Percentiles rank a stretch among this genome's conserved stretches.
These are phyloP conservation scores for Pythium brassicae DNA, from an alignment of 352 stramenopile species.

Conservation along the genomic window DNA sequence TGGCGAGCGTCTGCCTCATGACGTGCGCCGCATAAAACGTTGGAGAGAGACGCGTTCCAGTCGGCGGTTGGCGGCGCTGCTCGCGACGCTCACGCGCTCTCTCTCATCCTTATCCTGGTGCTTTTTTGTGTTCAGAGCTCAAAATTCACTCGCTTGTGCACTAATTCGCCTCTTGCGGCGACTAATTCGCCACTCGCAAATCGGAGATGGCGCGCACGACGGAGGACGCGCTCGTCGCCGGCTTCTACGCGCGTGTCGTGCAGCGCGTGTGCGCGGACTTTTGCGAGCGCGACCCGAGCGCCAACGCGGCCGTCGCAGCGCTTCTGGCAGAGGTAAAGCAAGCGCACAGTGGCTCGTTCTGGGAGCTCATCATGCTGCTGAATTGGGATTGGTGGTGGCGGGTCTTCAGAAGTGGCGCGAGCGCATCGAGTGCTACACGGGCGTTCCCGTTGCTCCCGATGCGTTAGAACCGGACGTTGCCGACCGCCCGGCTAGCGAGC, in stretches of 20 bases:
- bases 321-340: slow-evolving; percentile 10
- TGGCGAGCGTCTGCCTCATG: too few relatives aligned
- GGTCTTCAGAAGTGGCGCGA: slow-evolving; percentile 2
- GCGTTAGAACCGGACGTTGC: not conserved
- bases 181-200: not conserved
- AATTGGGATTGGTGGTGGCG: not conserved
- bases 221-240: slow-evolving; percentile 24
- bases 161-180: too few relatives aligned
- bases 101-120: too few relatives aligned
- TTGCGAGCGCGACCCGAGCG: slow-evolving; percentile 18
- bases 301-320: slow-evolving; percentile 11
- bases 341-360: not conserved
- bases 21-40: too few relatives aligned
- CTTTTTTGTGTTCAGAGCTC: too few relatives aligned
- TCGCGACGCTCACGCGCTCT: too few relatives aligned
- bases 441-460: not conserved
- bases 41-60: too few relatives aligned
- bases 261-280: slow-evolving; percentile 48
- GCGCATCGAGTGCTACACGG: slow-evolving; percentile 5
- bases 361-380: too few relatives aligned
- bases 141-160: too few relatives aligned
- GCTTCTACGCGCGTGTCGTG: slow-evolving; percentile 60
- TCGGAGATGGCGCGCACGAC: not conserved
- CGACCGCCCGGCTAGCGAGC: not conserved
- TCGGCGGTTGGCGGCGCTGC: too few relatives aligned